These are phyloP conservation scores for Cucumis cinereus DNA, from an alignment of 306 rosid species.

Conservation along the genomic window DNA sequence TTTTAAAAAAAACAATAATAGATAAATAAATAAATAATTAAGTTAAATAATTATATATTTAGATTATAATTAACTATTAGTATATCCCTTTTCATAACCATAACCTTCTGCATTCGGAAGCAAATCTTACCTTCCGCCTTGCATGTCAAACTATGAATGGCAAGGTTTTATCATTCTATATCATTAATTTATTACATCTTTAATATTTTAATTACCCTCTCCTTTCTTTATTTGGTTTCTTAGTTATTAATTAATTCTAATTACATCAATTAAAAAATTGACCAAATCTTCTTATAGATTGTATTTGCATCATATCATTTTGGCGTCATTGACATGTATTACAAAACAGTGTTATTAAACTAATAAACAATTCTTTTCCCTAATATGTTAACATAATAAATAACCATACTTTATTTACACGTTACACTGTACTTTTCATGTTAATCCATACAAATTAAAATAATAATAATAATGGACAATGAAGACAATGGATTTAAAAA, in stretches of 20 bases:
- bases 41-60: background rate
- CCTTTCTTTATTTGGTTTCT: background rate
- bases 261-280: background rate
- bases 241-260: background rate
- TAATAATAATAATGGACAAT: background rate
- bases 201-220: background rate
- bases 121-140: background rate
- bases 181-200: background rate
- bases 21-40: too few species aligned
- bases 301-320: background rate
- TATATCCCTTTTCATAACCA: background rate
- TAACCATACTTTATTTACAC: background rate
- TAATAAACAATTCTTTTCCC: background rate
- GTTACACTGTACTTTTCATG: background rate
- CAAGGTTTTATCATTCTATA: background rate
- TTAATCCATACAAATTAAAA: background rate
- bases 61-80: background rate
- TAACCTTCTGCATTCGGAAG: background rate
- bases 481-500: background rate
- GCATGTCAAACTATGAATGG: constrained; percentile 1
- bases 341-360: background rate
- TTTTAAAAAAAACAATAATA: too few species aligned
- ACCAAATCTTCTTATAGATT: background rate
- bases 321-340: background rate
- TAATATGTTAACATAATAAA: background rate